phyloP scores from a whole-genome alignment of 1,139 yeast genomes.

The Suzukiozyma palmioleophila region DNA sequence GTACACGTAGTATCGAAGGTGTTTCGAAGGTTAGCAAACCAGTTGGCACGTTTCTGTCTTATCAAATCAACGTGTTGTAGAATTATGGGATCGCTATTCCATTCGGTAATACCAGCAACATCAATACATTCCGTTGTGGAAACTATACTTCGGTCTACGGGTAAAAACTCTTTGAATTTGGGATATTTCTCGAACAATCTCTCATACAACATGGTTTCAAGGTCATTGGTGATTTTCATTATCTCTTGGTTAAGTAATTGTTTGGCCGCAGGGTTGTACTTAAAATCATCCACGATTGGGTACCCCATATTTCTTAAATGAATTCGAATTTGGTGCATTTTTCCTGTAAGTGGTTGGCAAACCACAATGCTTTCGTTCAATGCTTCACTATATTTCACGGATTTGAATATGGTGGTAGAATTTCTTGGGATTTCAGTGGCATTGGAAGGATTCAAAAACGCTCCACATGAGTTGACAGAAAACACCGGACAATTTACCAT shows the following conservation, averaged over 20 bases:
- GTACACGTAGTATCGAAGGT: constrained; percentile 26
- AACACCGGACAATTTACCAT: constrained; percentile 34
- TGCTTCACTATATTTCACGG: constrained; percentile 18
- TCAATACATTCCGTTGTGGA: constrained; percentile 12
- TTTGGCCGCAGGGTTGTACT: constrained; percentile 36
- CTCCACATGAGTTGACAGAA: constrained; percentile 31
- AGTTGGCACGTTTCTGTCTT: constrained; percentile 6
- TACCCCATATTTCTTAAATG: constrained; percentile 61
- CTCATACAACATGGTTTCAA: constrained; percentile 27
- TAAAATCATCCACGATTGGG: constrained; percentile 67
- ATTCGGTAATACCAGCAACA: constrained; percentile 12
- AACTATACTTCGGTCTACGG: constrained; percentile 12
- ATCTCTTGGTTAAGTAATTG: constrained; percentile 11
- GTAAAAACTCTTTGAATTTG: constrained; percentile 9
- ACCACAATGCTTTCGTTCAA: constrained; percentile 51
- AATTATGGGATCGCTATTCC: constrained; percentile 11
- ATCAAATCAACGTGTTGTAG: constrained; percentile 7
- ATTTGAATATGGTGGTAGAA: constrained; percentile 31
- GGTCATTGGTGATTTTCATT: constrained; percentile 16
- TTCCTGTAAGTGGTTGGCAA: constrained; percentile 69
- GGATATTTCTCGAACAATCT: constrained; percentile 17
- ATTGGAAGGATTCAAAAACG: constrained; percentile 31
- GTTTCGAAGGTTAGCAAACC: constrained; percentile 15
- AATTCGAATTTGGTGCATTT: constrained; percentile 76
- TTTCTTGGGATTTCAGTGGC: constrained; percentile 21